phyloP scores from a whole-genome alignment of 768 basidiomycete species.

The Collybiopsis luxurians region DNA sequence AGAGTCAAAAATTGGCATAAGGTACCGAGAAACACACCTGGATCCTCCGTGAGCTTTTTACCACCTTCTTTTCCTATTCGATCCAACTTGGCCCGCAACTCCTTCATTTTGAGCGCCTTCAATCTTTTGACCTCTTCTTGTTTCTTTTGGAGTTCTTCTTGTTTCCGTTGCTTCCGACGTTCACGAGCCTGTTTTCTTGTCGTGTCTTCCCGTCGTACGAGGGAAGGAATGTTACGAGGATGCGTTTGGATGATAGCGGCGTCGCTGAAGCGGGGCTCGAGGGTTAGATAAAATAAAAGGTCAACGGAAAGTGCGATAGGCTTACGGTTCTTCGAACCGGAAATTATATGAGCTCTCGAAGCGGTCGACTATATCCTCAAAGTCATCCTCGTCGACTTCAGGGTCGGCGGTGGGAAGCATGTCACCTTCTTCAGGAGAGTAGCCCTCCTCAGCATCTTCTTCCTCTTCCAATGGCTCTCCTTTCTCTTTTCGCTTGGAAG shows the following conservation, averaged over 20 bases:
- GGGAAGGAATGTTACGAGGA: slow-evolving; percentile 67
- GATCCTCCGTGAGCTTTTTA: slow-evolving; percentile 36
- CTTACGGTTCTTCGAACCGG: slow-evolving; percentile 94
- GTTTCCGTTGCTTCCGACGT: slow-evolving; percentile 65
- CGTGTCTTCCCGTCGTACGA: slow-evolving; percentile 71
- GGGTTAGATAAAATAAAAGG: not conserved
- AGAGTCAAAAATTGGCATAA: not conserved
- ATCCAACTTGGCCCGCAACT: slow-evolving; percentile 74
- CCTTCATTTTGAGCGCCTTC: slow-evolving; percentile 82
- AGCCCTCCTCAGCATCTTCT: slow-evolving; percentile 17
- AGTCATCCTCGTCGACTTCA: slow-evolving; percentile 28
- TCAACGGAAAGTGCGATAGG: slow-evolving; percentile 22
- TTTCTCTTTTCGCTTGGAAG: slow-evolving; percentile 34
- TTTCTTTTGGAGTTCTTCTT: slow-evolving; percentile 68
- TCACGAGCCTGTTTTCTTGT: slow-evolving; percentile 84
- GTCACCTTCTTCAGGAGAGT: slow-evolving; percentile 15
- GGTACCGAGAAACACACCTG: slow-evolving; percentile 21
- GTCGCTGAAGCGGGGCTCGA: slow-evolving; percentile 42
- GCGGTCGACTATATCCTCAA: slow-evolving; percentile 86
- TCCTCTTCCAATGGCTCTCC: slow-evolving; percentile 16
- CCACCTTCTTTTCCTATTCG: slow-evolving; percentile 72
- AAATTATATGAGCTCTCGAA: slow-evolving; percentile 99
- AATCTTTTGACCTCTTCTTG: slow-evolving; percentile 81
- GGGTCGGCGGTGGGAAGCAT: slow-evolving; percentile 16
- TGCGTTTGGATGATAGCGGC: slow-evolving; percentile 66